Conservation (phyloP, 2,329 filamentous ascomycete genomes). For the Rhynchosporium agropyri region DNA sequence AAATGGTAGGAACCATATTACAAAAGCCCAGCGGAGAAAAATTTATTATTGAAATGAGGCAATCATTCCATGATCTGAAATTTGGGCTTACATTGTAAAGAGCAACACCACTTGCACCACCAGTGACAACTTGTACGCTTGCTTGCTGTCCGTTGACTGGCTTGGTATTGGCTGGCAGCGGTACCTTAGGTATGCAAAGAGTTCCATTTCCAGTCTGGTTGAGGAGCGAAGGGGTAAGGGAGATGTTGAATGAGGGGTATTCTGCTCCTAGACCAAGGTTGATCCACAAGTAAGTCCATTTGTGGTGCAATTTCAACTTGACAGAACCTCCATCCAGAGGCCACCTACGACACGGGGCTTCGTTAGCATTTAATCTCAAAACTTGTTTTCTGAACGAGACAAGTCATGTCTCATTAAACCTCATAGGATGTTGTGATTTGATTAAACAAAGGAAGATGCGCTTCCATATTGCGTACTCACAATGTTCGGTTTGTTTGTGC, state of each 20-base stretch:
- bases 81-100: constrained; percentile 62
- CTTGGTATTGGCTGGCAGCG: constrained; percentile 53
- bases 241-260: constrained; percentile 67
- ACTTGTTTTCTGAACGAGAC: too few relatives aligned
- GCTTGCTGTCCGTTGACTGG: constrained; percentile 63
- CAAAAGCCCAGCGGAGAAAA: too few relatives aligned
- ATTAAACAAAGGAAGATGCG: too few relatives aligned
- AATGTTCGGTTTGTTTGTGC: constrained; percentile 49
- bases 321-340: constrained; percentile 53
- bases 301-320: constrained; percentile 54
- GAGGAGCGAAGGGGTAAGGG: constrained; percentile 61
- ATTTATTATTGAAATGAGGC: too few relatives aligned
- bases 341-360: constrained; percentile 28
- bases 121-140: constrained; percentile 70
- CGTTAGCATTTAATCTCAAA: too few relatives aligned
- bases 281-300: constrained; percentile 54
- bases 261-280: constrained; percentile 55
- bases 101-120: constrained; percentile 59
- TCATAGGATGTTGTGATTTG: too few relatives aligned
- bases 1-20: too few relatives aligned
- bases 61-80: too few relatives aligned
- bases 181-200: constrained; percentile 66
- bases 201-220: constrained; percentile 62
- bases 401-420: too few relatives aligned
- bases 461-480: constrained; percentile 24